phyloP scores from a whole-genome alignment of 768 basidiomycete genomes.

The Pleurotus citrinopileatus region DNA sequence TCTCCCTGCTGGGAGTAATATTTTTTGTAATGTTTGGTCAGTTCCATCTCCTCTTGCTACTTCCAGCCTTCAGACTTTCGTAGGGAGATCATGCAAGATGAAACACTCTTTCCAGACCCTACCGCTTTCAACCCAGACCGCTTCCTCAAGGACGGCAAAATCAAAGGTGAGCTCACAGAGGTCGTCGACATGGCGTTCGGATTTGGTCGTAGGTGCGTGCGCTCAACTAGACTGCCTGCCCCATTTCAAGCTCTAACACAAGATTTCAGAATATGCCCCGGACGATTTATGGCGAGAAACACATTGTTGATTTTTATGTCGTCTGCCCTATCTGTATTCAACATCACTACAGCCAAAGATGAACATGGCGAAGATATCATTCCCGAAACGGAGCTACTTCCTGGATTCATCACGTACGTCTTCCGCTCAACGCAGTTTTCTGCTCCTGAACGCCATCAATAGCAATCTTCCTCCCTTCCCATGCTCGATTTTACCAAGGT shows the following conservation, averaged over 20 bases:
- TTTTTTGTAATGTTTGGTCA: conserved; percentile 35
- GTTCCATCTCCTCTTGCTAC: neutral
- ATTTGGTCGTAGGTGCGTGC: conserved; percentile 35
- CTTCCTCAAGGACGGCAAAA: conserved; percentile 25
- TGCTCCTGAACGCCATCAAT: neutral
- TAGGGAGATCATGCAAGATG: neutral
- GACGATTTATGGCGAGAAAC: conserved; percentile 57
- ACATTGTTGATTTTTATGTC: conserved; percentile 28
- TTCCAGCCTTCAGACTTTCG: conserved; percentile 3
- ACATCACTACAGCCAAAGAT: conserved; percentile 34
- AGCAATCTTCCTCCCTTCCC: conserved; percentile 46
- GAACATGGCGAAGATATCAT: conserved; percentile 41
- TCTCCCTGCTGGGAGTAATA: conserved; percentile 38
- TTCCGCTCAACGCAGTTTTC: neutral
- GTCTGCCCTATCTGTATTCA: conserved; percentile 14
- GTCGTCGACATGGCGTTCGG: conserved; percentile 32
- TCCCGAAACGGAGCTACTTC: conserved; percentile 51
- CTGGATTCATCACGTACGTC: conserved; percentile 58
- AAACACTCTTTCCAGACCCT: conserved; percentile 27
- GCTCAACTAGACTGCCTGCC: neutral
- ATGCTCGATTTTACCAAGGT: conserved; percentile 48
- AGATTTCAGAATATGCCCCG: conserved; percentile 69
- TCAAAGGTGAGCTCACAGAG: conserved; percentile 16
- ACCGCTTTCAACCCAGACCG: conserved; percentile 33
- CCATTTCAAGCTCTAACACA: conserved; percentile 16